Evolutionary conservation across 139 green algal genomes (phyloP).

Genomic region (Closterium sp.): DNA sequence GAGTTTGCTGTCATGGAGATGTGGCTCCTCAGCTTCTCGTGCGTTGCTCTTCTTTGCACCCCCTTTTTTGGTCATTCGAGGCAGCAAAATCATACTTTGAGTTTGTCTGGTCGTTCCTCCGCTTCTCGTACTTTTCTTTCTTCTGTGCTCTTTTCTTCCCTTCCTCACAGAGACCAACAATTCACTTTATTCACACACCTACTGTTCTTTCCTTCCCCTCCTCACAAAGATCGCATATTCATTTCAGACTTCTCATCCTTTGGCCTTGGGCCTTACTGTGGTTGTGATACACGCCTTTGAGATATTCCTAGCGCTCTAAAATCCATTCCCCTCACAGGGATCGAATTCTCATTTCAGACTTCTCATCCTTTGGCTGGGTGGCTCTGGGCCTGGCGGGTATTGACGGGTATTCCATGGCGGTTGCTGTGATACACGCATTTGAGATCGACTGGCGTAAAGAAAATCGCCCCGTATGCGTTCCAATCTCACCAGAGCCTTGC

Average conservation of each 20-base stretch:
- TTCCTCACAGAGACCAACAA: too few species aligned
- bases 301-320: not conserved
- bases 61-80: too few species aligned
- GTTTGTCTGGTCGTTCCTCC: too few species aligned
- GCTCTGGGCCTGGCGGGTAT: not conserved
- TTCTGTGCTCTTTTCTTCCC: too few species aligned
- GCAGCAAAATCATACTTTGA: too few species aligned
- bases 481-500: not conserved
- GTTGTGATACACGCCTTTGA: not conserved
- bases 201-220: too few species aligned
- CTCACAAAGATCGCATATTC: not conserved
- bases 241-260: not conserved
- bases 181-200: too few species aligned
- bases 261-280: not conserved
- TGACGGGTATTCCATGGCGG: not conserved
- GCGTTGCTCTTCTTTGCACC: not conserved
- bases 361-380: not conserved
- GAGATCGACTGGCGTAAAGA: not conserved
- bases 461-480: not conserved
- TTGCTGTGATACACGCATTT: not conserved
- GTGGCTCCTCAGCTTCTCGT: not conserved
- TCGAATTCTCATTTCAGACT: not conserved
- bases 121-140: too few species aligned
- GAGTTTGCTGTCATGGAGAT: not conserved
- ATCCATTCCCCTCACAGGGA: not conserved